Conservation (phyloP, 768 basidiomycete genomes). For the Pholiota microspora region DNA sequence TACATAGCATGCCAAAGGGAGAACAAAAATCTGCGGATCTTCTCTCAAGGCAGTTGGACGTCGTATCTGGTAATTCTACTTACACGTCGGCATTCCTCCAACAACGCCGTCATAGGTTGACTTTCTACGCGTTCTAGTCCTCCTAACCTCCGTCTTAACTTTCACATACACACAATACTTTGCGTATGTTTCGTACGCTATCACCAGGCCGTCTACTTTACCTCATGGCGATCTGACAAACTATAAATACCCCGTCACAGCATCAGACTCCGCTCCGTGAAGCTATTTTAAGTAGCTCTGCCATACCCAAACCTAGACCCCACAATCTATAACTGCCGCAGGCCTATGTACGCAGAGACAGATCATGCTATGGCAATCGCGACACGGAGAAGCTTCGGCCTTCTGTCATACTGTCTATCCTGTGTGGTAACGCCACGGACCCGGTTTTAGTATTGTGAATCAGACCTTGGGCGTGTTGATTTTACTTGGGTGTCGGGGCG, state of each 20-base stretch:
- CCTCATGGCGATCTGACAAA: not conserved
- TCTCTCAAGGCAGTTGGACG: not conserved
- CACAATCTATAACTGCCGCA: not conserved
- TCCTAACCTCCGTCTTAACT: not conserved
- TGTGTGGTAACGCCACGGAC: not conserved
- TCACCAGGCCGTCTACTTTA: not conserved
- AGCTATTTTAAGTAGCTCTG: not conserved
- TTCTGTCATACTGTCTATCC: not conserved
- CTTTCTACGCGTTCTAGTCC: not conserved
- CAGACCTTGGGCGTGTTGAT: not conserved
- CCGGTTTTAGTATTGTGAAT: not conserved
- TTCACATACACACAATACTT: too few species aligned
- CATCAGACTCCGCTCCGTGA: not conserved
- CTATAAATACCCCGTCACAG: not conserved
- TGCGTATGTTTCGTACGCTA: too few species aligned
- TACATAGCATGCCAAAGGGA: not conserved
- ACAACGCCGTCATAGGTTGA: too few species aligned
- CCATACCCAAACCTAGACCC: not conserved
- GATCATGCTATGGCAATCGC: not conserved
- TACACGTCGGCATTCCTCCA: not conserved
- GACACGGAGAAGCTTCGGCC: constrained; percentile 3
- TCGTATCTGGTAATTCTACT: not conserved
- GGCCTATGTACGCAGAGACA: not conserved
- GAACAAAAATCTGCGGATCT: not conserved
- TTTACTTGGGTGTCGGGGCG: not conserved